phyloP scores from a whole-genome alignment of 257 asterid species.

The Solanum appendiculatum region DNA sequence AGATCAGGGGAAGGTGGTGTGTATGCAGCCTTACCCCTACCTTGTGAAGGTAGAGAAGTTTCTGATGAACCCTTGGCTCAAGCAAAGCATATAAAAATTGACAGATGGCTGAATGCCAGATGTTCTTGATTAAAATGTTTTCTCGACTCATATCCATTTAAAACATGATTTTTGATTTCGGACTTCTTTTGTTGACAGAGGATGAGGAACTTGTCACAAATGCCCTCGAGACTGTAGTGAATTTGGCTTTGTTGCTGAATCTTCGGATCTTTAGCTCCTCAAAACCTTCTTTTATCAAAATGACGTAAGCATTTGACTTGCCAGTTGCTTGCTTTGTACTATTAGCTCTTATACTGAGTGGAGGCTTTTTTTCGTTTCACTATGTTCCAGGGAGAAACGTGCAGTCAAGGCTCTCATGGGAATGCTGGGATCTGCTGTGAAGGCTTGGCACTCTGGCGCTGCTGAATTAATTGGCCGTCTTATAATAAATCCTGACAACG shows the following conservation, averaged over 20 bases:
- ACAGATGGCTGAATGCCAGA: background rate
- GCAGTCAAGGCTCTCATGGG: conserved; percentile 93
- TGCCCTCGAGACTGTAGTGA: conserved; percentile 79
- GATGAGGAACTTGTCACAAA: conserved; percentile 97
- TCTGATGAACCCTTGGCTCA: background rate
- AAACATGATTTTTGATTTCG: background rate
- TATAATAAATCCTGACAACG: conserved; percentile 91
- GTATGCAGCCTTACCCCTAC: background rate
- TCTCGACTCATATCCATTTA: background rate
- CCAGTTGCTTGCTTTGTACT: background rate
- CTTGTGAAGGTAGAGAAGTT: background rate
- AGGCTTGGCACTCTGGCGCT: conserved; percentile 93
- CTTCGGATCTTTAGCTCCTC: conserved; percentile 91
- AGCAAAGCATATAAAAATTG: background rate
- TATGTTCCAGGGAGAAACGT: conserved; percentile 55
- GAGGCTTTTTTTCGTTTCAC: background rate
- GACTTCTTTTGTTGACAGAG: conserved; percentile 39
- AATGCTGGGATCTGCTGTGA: conserved; percentile 80
- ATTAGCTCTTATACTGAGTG: background rate
- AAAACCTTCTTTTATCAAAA: conserved; percentile 77
- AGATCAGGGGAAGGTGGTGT: background rate
- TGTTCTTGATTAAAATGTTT: background rate
- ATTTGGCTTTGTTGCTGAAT: conserved; percentile 76
- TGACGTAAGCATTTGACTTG: conserved; percentile 45
- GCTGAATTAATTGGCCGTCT: conserved; percentile 91